phyloP scores from a whole-genome alignment of 495 filamentous ascomycete species.

The Paragyromitra xinjiangensis region DNA sequence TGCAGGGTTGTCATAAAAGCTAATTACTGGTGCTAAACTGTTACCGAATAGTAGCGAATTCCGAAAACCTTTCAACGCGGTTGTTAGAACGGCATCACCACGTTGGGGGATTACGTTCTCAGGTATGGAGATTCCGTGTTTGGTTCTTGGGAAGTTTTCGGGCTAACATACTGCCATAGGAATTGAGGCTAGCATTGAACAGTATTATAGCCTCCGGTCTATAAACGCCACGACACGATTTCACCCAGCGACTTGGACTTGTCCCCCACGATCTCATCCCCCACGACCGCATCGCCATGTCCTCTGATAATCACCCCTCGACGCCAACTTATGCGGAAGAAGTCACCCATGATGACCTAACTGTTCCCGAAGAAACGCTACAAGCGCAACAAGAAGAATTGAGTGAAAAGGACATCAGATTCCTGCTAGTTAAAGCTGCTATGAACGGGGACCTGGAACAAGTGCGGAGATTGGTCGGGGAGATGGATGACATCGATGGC shows the following conservation, averaged over 20 bases:
- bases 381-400: neutral
- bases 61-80: neutral
- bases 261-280: neutral
- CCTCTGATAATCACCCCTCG: neutral
- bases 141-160: neutral
- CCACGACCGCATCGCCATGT: neutral
- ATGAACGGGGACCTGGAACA: neutral
- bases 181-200: too few species aligned
- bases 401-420: neutral
- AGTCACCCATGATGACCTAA: neutral
- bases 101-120: neutral
- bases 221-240: neutral
- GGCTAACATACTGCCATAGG: neutral
- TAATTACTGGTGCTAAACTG: neutral
- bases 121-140: neutral
- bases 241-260: too few species aligned
- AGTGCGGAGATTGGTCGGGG: neutral
- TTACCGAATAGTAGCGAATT: neutral
- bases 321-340: neutral
- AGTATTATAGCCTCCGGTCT: neutral
- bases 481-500: constrained; percentile 2
- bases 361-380: neutral
- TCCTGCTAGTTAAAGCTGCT: neutral
- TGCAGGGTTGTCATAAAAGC: neutral
- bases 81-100: too few species aligned